Base-by-base conservation (phyloP, 1,284 basidiomycete genomes). In the Microbotryomycetes sp. region DNA sequence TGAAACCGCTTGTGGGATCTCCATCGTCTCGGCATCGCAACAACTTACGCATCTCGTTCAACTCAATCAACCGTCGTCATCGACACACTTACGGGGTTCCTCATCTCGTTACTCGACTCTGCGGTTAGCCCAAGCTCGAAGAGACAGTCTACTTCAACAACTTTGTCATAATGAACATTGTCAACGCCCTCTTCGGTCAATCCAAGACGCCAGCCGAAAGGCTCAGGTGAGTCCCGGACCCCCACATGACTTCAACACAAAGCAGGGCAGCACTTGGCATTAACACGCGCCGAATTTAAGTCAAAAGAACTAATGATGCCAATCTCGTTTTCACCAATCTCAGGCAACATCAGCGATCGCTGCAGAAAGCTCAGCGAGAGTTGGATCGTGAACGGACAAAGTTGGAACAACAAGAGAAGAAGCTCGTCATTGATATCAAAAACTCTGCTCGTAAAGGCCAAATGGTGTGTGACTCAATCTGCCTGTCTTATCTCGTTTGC, bases 351-450 rank as follows among this genome's bases (percentile, higher is more conserved):
- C 94, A 98, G 76, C 86, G 94, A 47, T 85, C 92, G 3, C 84
- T 98, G 56, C 88, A 92, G 54, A 97, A 97, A 75, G 94, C 96
- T 14, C 92, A 97, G 77, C 86, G 94, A 54, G 94, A 98, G 76
- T 86, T 98, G 52, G 94, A 98, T 76, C 84, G 96, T 60, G 94
- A 98, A 78, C 86, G 92, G 60, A 81, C 82, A 46, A 98, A 96
- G 78, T 86, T 98, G 58, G 96, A 98, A 76, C 86, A 87, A 74
- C 90, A 92, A 75, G 78, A 79, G 71, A 79, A 78, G 73, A 76
- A 78, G 65, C 73, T 79, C 45, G 70, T 77, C n/a, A 65, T 81
- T 72, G 96, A 98, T 75, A 99, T 98, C 75, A 97, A 92, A 83
- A 91, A 89, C 79, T 92, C 87, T 70, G 96, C 96, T 22, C 93